Evolutionary conservation across 2,329 filamentous ascomycete species (phyloP).

Genomic region (Hypocrella siamensis): DNA sequence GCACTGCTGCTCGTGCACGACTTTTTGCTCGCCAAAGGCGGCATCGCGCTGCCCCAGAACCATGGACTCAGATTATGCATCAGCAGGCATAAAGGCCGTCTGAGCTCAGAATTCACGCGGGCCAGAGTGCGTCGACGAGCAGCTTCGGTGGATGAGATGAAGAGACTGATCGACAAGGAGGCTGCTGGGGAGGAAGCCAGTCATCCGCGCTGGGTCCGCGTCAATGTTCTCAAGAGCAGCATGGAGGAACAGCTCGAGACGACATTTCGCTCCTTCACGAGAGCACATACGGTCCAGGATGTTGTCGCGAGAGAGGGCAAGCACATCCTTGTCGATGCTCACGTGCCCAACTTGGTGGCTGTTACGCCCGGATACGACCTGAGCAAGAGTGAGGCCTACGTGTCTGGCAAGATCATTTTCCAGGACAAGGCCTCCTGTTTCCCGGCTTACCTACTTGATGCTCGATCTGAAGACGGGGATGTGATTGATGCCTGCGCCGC

Average conservation of each 20-base stretch:
- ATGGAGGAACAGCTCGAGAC: constrained; percentile 56
- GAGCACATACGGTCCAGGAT: constrained; percentile 38
- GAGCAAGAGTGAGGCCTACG: constrained; percentile 58
- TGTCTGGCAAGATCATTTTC: constrained; percentile 63
- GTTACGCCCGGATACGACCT: constrained; percentile 58
- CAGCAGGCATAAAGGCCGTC: constrained; percentile 64
- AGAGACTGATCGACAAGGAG: constrained; percentile 35
- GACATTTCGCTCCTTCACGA: constrained; percentile 52
- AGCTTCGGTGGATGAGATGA: constrained; percentile 50
- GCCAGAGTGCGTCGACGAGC: constrained; percentile 58
- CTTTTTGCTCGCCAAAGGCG: constrained; percentile 62
- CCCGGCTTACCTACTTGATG: constrained; percentile 73
- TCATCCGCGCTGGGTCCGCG: constrained; percentile 81
- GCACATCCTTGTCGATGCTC: constrained; percentile 54
- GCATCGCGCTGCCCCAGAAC: constrained; percentile 63
- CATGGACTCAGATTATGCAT: constrained; percentile 66
- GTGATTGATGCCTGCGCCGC: constrained; percentile 89
- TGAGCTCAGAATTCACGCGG: constrained; percentile 71
- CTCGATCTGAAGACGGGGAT: constrained; percentile 50
- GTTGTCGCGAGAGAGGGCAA: constrained; percentile 32
- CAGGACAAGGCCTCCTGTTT: constrained; percentile 98
- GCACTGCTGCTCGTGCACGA: constrained; percentile 78
- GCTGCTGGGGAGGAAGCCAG: constrained; percentile 32
- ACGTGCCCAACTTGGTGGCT: constrained; percentile 74
- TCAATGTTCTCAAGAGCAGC: constrained; percentile 64